Base-by-base conservation (phyloP, 805 yeast species). In the Pichia paraexigua region DNA sequence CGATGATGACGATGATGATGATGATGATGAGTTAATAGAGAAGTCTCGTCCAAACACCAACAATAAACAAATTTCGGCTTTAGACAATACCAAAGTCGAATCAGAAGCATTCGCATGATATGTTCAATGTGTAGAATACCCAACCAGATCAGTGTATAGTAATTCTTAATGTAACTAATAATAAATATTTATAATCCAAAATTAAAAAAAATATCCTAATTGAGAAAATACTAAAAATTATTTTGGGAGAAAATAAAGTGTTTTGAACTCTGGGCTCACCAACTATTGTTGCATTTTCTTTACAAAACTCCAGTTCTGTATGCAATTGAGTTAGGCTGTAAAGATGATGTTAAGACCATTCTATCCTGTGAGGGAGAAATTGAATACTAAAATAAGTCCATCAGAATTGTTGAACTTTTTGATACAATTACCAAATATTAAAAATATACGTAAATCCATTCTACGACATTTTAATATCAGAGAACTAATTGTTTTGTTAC, bases 1-100 rank as follows among this genome's bases (percentile, higher is more conserved):
- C 15, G 60, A 58, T 6, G 62, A 60, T n/a, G 61, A 57, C 8
- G 60, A 54, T 3, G 64, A 48, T 11, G 56, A 48, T 1, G 57
- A 53, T 2, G 54, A 58, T 12, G 52, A 40, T 12, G 53, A 49
- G 50, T 54, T 59, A 15, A 45, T 53, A 35, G 41, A 48, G 22
- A 39, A 35, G 17, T 3, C 39, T 7, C 39, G 2, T 3, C 39
- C 17, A 8, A 35, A 17, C 20, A 35, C 39, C 20, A 35, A n/a
- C 39, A 35, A 35, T 3, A 10, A 35, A 17, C 39, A 17, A 35
- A n/a, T n/a, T n/a, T 20, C 39, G 39, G 20, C 20, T 35, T n/a
- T n/a, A 35, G 39, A 35, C 18, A n/a, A 17, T 7, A 3, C 20
- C 11, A 35, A 35, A 5, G 20, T n/a, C 20, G 39, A 35, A 35